Percentiles rank a stretch among this genome's conserved stretches.
Conservation (phyloP, 2,329 filamentous ascomycete genomes). For the Neodidymelliopsis sp. region DNA sequence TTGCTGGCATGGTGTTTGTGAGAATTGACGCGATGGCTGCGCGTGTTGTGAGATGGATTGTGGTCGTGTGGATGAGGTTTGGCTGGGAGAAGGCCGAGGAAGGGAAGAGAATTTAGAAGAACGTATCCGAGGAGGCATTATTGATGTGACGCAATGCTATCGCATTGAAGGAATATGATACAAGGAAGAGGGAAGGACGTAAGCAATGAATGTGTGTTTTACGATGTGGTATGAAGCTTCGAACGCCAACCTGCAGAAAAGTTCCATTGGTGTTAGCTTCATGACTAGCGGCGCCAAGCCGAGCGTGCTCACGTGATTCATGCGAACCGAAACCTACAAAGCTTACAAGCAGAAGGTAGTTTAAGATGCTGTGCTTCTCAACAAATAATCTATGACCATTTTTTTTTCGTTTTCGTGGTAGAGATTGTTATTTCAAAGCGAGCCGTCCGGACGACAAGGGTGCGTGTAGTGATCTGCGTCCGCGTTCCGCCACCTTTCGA, state of each 20-base stretch:
- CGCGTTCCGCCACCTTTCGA: conserved; percentile 6
- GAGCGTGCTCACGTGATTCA: conserved; percentile 1
- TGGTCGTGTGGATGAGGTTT: conserved; percentile 30
- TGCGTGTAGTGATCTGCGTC: conserved; percentile 24
- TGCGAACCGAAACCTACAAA: background rate
- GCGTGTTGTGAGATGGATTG: conserved; percentile 33
- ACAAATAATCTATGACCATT: no score
- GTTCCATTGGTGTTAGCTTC: conserved; percentile 29
- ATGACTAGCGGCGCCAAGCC: conserved; percentile 26
- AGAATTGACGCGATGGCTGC: conserved; percentile 43
- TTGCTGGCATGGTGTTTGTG: conserved; percentile 46
- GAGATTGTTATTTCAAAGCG: background rate
- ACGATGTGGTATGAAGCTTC: conserved; percentile 22
- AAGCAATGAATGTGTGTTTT: conserved; percentile 17
- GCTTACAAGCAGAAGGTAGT: no score
- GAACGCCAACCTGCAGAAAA: conserved; percentile 31
- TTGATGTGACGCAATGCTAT: conserved; percentile 30
- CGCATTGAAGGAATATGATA: conserved; percentile 33
- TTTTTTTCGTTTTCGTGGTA: background rate
- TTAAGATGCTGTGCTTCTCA: no score
- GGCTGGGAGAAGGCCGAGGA: conserved; percentile 24
- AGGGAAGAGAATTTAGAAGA: conserved; percentile 36
- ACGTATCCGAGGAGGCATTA: conserved; percentile 48
- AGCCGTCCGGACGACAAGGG: background rate
- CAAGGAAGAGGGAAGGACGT: conserved; percentile 15